Evolutionary conservation across 495 filamentous ascomycete species (phyloP).

Genomic region (Neurospora pannonica): DNA sequence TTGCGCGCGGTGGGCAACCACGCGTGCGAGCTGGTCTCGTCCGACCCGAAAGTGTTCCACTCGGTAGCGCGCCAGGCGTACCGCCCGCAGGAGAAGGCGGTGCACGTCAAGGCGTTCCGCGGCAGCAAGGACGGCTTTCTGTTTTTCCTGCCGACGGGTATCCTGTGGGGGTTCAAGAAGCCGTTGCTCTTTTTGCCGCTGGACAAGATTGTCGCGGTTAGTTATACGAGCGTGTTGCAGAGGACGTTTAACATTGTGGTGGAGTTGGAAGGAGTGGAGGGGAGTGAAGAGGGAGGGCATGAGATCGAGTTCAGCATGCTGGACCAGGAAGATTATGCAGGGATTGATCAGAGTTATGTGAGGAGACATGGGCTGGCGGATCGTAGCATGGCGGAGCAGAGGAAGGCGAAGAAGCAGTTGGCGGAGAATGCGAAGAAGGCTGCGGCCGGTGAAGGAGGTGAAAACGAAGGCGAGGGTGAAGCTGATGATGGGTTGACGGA

Average conservation of each 20-base stretch:
- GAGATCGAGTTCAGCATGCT: slow-evolving; percentile 83
- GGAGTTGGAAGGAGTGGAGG: slow-evolving; percentile 37
- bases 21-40: slow-evolving; percentile 49
- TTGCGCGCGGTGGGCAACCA: slow-evolving; percentile 46
- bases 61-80: slow-evolving; percentile 72
- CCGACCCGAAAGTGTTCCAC: slow-evolving; percentile 66
- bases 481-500: slow-evolving; percentile 58
- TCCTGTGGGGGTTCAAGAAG: slow-evolving; percentile 94
- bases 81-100: slow-evolving; percentile 82
- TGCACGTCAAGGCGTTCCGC: slow-evolving; percentile 81
- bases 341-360: slow-evolving; percentile 72
- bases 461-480: slow-evolving; percentile 35
- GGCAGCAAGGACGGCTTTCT: slow-evolving; percentile 94
- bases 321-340: slow-evolving; percentile 73
- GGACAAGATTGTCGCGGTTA: slow-evolving; percentile 65
- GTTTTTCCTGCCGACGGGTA: slow-evolving; percentile 78
- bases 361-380: slow-evolving; percentile 76
- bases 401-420: slow-evolving; percentile 63
- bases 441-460: slow-evolving; percentile 41
- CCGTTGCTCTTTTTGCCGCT: slow-evolving; percentile 81
- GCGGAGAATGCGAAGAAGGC: slow-evolving; percentile 33
- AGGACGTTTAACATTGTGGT: slow-evolving; percentile 91
- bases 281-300: slow-evolving; percentile 36
- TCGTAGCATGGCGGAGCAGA: slow-evolving; percentile 78
- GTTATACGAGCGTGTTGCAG: slow-evolving; percentile 83